Percentiles rank a stretch among this genome's conserved stretches.
phyloP scores from a whole-genome alignment of 2,329 filamentous ascomycete genomes.

The Phaeosphaeriaceae sp. region DNA sequence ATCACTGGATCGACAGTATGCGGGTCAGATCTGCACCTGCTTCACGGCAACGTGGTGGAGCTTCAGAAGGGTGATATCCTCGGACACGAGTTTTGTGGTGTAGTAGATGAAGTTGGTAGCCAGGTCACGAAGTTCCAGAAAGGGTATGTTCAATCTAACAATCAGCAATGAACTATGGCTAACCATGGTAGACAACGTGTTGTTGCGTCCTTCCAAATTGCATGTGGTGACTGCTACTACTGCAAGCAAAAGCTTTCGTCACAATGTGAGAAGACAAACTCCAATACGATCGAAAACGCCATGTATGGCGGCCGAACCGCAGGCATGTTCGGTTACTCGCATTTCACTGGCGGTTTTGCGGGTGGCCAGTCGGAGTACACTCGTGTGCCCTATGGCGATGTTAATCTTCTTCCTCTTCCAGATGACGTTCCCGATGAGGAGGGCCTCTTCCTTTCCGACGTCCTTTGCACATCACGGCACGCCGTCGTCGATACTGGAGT shows the following conservation, averaged over 20 bases:
- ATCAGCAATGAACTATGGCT: background rate
- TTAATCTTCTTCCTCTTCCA: constrained; percentile 81
- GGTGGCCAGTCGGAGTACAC: constrained; percentile 89
- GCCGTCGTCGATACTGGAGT: constrained; percentile 83
- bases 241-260: constrained; percentile 80
- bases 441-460: constrained; percentile 79
- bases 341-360: constrained; percentile 85
- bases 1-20: constrained; percentile 72
- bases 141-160: constrained; percentile 32
- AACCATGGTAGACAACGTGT: constrained; percentile 61
- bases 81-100: constrained; percentile 60
- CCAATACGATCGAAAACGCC: constrained; percentile 71
- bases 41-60: constrained; percentile 57
- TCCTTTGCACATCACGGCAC: constrained; percentile 80
- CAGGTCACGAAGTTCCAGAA: constrained; percentile 53
- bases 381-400: constrained; percentile 78
- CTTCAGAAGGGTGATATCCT: constrained; percentile 59
- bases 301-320: constrained; percentile 82
- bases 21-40: constrained; percentile 66
- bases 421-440: constrained; percentile 85
- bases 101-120: constrained; percentile 55
- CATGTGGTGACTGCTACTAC: constrained; percentile 71
- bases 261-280: constrained; percentile 80
- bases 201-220: constrained; percentile 87
- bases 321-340: constrained; percentile 65